A percentile compares a stretch with the other conserved stretches of the same genome.
Conservation (phyloP, 306 rosid genomes). For the Prunus mira region DNA sequence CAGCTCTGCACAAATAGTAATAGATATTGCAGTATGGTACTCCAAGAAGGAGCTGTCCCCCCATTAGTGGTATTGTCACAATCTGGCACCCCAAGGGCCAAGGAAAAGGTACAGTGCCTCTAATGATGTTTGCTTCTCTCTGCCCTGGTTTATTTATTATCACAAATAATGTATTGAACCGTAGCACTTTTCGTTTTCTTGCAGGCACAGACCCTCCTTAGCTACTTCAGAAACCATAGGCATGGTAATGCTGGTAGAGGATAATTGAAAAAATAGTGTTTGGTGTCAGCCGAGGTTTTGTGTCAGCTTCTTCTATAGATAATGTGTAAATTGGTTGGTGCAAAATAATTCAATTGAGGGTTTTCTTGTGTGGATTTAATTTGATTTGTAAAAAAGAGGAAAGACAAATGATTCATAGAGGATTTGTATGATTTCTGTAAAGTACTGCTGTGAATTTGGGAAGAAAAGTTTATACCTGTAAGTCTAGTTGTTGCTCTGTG, state of each 20-base stretch:
- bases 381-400: constrained; percentile 35
- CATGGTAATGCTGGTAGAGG: constrained; percentile 89
- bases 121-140: constrained; percentile 14
- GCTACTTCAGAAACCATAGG: constrained; percentile 86
- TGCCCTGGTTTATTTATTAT: constrained; percentile 1
- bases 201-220: constrained; percentile 94
- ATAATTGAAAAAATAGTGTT: constrained; percentile 39
- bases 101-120: constrained; percentile 64
- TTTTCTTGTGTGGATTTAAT: constrained; percentile 41
- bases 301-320: constrained; percentile 39
- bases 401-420: constrained; percentile 34
- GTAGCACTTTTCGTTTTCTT: constrained; percentile 21
- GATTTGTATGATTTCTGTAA: constrained; percentile 44
- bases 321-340: constrained; percentile 43
- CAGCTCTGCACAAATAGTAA: constrained; percentile 65
- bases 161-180: background rate
- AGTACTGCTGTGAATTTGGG: constrained; percentile 30
- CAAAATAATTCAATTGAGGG: constrained; percentile 57
- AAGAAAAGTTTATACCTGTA: constrained; percentile 37
- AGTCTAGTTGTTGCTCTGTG: constrained; percentile 31
- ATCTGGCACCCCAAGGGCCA: constrained; percentile 95
- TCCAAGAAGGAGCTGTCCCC: constrained; percentile 95
- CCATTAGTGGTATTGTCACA: constrained; percentile 87
- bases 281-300: constrained; percentile 39
- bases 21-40: constrained; percentile 60